Base-by-base conservation (phyloP, 257 asterid genomes). In the Plantago major region DNA sequence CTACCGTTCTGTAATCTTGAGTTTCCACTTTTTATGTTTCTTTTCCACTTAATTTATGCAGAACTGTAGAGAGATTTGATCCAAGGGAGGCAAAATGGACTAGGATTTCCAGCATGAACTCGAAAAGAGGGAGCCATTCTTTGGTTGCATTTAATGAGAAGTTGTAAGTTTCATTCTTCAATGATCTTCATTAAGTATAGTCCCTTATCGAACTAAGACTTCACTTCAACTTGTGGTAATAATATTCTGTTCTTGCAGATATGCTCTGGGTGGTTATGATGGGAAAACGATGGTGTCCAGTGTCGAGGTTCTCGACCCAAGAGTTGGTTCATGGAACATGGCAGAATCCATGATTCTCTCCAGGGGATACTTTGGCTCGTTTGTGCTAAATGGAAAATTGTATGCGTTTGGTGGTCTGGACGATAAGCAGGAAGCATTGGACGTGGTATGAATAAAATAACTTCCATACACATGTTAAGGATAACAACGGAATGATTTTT, bases 201-300 rank as follows among this genome's bases (percentile, higher is more conserved):
- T 28, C n/a, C 11, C 33, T 19, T n/a, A 30, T 50, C 4, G 8
- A 9, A 50, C 19, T 12, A 22, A 50, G 37, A 11, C 42, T 3
- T 37, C 11, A 53, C 33, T 26, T 19, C 4, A 6, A 5, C 22
- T 51, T 18, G 30, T 22, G 22, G 37, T 19, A 19, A 16, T 51
- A 37, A 22, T 18, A 22, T 13, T 19, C 10, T 52, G 7, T 52
- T 10, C 5, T 52, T 53, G 38, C 16, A 53, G 42, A 53, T 53
- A 53, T 53, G 58, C 58, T 53, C 33, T 53, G 58, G 58, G 58
- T 19, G 58, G 58, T 53, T 53, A 53, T 15, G 58, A 53, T 7
- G 58, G 58, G 37, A 6, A 3, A 13, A 53, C 28, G 19, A 53
- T 53, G 58, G 38, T 22, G 17, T 53, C 58, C 28, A 53, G 42